phyloP scores from a whole-genome alignment of 306 rosid species.

The Begonia peltatifolia region DNA sequence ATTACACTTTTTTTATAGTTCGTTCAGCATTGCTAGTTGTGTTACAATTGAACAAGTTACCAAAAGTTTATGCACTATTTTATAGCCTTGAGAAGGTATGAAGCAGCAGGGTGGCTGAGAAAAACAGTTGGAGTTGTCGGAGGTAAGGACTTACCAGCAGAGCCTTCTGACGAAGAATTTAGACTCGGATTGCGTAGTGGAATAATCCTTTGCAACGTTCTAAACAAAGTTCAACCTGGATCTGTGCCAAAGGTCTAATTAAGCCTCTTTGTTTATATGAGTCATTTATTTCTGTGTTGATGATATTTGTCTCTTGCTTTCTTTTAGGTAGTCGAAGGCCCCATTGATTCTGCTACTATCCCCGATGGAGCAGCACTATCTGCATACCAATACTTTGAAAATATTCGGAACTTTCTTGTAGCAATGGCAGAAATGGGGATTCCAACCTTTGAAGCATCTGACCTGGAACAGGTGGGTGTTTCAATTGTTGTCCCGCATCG shows the following conservation, averaged over 20 bases:
- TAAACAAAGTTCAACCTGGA: slow-evolving; percentile 73
- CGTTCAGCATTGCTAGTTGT: too few relatives aligned
- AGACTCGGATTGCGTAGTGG: slow-evolving; percentile 81
- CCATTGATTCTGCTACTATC: slow-evolving; percentile 23
- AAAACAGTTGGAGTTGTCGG: slow-evolving; percentile 60
- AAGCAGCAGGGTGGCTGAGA: slow-evolving; percentile 84
- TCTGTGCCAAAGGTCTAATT: slow-evolving; percentile 53
- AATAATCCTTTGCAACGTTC: slow-evolving; percentile 69
- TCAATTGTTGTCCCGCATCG: too few relatives aligned
- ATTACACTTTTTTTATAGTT: too few relatives aligned
- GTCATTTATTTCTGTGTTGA: slow-evolving; percentile 1
- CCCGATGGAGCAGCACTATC: slow-evolving; percentile 54
- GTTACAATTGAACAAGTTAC: not conserved
- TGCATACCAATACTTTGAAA: slow-evolving; percentile 50
- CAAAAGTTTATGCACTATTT: slow-evolving; percentile 1
- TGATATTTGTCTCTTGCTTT: not conserved
- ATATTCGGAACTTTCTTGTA: slow-evolving; percentile 40
- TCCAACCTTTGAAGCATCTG: slow-evolving; percentile 80
- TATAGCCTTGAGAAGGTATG: slow-evolving; percentile 76
- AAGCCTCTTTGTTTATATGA: not conserved
- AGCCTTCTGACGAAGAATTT: slow-evolving; percentile 83
- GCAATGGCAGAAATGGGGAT: slow-evolving; percentile 50
- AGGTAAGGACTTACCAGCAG: slow-evolving; percentile 78
- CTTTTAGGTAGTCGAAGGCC: slow-evolving; percentile 43
- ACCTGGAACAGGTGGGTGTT: slow-evolving; percentile 57